These are phyloP conservation scores for Botrytis aclada DNA, from an alignment of 2,329 filamentous ascomycete species.

Conservation along the genomic window DNA sequence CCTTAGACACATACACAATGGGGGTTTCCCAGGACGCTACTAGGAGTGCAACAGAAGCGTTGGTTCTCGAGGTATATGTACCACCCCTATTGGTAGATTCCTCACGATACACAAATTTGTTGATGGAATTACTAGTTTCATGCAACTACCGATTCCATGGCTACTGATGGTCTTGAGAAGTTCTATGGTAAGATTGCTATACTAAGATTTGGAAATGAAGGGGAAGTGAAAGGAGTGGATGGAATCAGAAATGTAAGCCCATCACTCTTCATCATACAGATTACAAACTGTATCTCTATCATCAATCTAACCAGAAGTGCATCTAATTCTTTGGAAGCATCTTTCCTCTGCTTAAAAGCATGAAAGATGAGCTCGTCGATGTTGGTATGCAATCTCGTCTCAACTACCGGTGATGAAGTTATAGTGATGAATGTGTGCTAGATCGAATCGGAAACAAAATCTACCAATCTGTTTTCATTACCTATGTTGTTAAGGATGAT, in stretches of 20 bases:
- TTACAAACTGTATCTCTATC: not conserved
- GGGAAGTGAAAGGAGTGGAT: not conserved
- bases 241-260: not conserved
- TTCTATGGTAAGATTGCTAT: not conserved
- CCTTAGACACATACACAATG: not conserved
- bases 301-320: not conserved
- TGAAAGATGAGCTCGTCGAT: not conserved
- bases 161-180: not conserved
- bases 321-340: not conserved
- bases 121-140: not conserved
- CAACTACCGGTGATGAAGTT: no score
- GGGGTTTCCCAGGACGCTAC: not conserved
- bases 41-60: not conserved
- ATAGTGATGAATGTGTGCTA: not conserved
- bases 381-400: not conserved
- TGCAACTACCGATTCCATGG: not conserved
- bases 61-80: not conserved
- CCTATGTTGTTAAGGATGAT: constrained; percentile 25
- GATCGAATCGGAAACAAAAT: constrained; percentile 20
- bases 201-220: not conserved
- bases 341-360: not conserved
- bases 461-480: constrained; percentile 21
- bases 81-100: not conserved
- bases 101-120: not conserved
- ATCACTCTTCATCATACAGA: not conserved